These are phyloP conservation scores for Apium graveolens DNA, from an alignment of 129 eudicot genomes.

Conservation along the genomic window DNA sequence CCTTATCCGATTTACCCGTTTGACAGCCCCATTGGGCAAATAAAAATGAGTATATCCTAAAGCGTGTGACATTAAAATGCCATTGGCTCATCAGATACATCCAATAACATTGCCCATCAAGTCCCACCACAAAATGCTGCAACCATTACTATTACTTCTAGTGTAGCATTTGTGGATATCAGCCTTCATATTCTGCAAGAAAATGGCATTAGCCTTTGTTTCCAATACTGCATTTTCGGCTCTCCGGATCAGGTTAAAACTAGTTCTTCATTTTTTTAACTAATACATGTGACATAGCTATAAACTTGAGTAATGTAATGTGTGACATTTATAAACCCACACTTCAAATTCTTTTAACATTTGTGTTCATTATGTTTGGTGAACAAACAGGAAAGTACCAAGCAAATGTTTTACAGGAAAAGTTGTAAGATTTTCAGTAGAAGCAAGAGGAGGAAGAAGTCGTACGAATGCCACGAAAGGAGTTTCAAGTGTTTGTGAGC, in stretches of 20 bases:
- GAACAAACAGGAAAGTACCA: conserved; percentile 27
- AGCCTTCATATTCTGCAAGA: conserved; percentile 7
- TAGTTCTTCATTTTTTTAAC: not conserved
- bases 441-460: conserved; percentile 18
- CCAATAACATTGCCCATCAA: not conserved
- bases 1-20: no score
- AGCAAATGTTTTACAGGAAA: conserved; percentile 21
- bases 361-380: conserved; percentile 11
- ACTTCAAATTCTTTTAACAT: not conserved
- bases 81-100: conserved; percentile 2
- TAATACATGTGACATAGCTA: not conserved
- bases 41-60: no score
- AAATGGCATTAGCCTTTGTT: conserved; percentile 66
- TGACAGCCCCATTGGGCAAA: no score
- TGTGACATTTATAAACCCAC: not conserved
- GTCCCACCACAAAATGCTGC: not conserved
- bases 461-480: conserved; percentile 59
- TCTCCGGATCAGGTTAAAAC: conserved; percentile 37
- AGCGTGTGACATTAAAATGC: not conserved
- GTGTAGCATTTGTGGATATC: conserved; percentile 6
- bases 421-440: conserved; percentile 8
- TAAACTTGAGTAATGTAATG: no score
- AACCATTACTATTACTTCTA: no score
- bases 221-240: conserved; percentile 41
- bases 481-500: conserved; percentile 71